Conservation (phyloP, 2,329 filamentous ascomycete species). For the Camillea tinctor region DNA sequence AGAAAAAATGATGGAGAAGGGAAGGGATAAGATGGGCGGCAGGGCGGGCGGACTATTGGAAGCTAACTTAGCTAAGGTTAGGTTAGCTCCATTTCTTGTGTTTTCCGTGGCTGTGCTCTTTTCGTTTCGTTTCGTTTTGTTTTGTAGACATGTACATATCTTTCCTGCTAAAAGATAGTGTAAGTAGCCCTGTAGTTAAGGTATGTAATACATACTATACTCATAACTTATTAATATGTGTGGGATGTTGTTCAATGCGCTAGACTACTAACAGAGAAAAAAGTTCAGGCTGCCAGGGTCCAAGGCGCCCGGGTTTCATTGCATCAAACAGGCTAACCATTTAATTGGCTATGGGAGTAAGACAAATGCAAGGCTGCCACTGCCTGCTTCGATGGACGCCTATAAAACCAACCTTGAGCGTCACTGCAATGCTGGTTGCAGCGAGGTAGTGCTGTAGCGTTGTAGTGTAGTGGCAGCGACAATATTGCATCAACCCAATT, state of each 20-base stretch:
- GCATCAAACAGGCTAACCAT: background rate
- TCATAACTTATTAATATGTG: too few relatives aligned
- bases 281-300: background rate
- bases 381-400: background rate
- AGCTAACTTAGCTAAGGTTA: background rate
- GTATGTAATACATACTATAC: too few relatives aligned
- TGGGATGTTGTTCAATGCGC: too few relatives aligned
- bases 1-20: background rate
- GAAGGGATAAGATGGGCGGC: background rate
- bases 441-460: too few relatives aligned
- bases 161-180: too few relatives aligned
- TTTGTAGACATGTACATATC: too few relatives aligned
- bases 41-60: background rate
- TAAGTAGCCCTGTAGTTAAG: too few relatives aligned
- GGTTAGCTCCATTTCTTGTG: background rate
- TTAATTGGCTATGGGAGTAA: background rate
- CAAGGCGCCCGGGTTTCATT: slow-evolving; percentile 4
- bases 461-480: too few relatives aligned
- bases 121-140: background rate
- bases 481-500: background rate
- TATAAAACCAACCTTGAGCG: background rate
- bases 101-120: background rate
- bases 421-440: background rate
- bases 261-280: background rate
- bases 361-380: background rate